Base-by-base conservation (phyloP, 306 rosid genomes). In the Castanea crenata region DNA sequence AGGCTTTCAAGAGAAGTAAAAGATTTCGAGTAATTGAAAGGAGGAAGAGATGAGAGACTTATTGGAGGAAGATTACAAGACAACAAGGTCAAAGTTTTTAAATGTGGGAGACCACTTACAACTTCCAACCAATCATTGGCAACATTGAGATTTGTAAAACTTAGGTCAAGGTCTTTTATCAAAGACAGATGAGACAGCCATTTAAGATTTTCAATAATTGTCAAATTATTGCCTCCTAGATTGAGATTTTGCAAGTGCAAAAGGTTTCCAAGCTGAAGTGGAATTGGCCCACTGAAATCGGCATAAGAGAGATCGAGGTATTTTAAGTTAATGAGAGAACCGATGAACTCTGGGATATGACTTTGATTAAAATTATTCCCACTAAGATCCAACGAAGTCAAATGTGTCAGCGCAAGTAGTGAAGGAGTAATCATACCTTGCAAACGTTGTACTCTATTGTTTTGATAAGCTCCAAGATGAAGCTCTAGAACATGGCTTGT, bases 401-500 rank as follows among this genome's bases (percentile, higher is more conserved):
- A 69, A 34, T 68, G 27, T 18, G 25, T 38, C 35, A 80, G 55
- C n/a, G 15, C 71, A 68, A 55, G 15, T 15, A 51, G 1, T 6
- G 27, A 19, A 61, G 73, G 32, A 9, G 23, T 71, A 18, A 41
- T 59, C 14, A 20, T 35, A 5, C 38, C 34, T 1, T 55, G 55
- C 2, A 75, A 19, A 55, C 1, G 0, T 55, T 55, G 59, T 5
- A 18, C 1, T 3, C 12, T n/a, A 15, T 4, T 7, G 5, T 3
- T 15, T 15, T 0, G 0, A 55, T 1, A 7, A 5, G 9, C 16
- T 5, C 35, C 32, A 1, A 58, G 88, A 85, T 85, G n/a, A 44
- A 78, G 81, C 5, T 0, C 27, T 41, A 75, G 11, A 27, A 85
- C 88, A 34, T 78, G 79, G 12, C 68, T 76, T 1, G 78, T 61